These are phyloP conservation scores for Tolypocladium album DNA, from an alignment of 2,329 filamentous ascomycete species.

Conservation along the genomic window DNA sequence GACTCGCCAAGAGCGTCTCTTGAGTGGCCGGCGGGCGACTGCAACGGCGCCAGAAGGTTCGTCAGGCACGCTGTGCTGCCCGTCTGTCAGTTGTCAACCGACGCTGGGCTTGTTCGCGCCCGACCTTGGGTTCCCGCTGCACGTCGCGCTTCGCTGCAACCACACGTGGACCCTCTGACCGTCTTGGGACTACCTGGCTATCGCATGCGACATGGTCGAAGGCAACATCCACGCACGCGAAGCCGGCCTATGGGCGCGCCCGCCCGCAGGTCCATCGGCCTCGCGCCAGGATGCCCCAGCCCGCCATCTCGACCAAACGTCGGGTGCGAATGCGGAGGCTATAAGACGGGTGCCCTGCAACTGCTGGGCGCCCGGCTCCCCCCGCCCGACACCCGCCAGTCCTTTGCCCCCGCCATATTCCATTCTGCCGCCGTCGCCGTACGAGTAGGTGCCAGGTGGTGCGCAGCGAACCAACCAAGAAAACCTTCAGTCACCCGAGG, in stretches of 20 bases:
- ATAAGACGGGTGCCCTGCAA: neutral
- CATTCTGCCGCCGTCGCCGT: neutral
- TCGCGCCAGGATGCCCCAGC: neutral
- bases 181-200: neutral
- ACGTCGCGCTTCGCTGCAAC: neutral
- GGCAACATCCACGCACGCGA: neutral
- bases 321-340: neutral
- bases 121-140: neutral
- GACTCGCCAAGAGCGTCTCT: neutral
- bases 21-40: neutral
- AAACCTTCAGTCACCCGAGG: neutral
- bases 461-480: neutral
- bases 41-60: neutral
- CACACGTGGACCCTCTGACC: neutral
- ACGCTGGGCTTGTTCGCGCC: neutral
- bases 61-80: neutral
- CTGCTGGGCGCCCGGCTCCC: neutral
- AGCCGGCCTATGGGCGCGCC: neutral
- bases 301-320: neutral
- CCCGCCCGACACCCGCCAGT: no score
- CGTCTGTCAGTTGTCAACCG: neutral
- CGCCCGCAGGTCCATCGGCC: neutral
- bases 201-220: neutral
- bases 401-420: neutral
- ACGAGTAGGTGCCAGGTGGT: neutral